Evolutionary conservation across 306 rosid genomes (phyloP).

Genomic region (Phaseolus lunatus): DNA sequence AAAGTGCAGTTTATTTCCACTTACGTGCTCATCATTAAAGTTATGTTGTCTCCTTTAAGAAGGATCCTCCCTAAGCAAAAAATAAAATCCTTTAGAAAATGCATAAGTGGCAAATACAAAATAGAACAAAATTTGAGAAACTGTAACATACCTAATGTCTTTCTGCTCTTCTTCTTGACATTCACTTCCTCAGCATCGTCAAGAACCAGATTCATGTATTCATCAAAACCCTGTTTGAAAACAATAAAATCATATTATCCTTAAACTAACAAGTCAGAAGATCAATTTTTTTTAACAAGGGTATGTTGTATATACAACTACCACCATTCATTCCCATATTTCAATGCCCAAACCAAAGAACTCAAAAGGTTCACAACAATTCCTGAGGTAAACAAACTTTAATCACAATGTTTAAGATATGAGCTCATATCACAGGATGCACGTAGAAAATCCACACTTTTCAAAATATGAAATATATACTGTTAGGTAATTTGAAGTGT

Average conservation of each 20-base stretch:
- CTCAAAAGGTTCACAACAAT: background rate
- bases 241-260: conserved; percentile 10
- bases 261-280: background rate
- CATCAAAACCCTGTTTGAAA: conserved; percentile 58
- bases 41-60: conserved; percentile 90
- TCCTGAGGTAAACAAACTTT: no score
- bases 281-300: conserved; percentile 2
- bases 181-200: conserved; percentile 69
- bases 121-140: conserved; percentile 4
- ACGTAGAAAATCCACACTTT: background rate
- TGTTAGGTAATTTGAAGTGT: background rate
- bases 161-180: conserved; percentile 78
- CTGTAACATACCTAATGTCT: conserved; percentile 59
- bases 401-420: background rate
- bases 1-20: conserved; percentile 41
- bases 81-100: conserved; percentile 38
- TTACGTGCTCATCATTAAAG: conserved; percentile 90
- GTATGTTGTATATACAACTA: background rate
- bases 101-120: conserved; percentile 7
- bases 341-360: background rate
- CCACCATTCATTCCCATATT: background rate
- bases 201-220: conserved; percentile 49
- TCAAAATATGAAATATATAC: background rate
- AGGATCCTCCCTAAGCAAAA: conserved; percentile 74
- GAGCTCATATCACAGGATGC: background rate